A percentile compares a stretch with the other conserved stretches of the same genome.
phyloP scores from a whole-genome alignment of 345 rosid genomes.

The Sisymbrium altissimum region DNA sequence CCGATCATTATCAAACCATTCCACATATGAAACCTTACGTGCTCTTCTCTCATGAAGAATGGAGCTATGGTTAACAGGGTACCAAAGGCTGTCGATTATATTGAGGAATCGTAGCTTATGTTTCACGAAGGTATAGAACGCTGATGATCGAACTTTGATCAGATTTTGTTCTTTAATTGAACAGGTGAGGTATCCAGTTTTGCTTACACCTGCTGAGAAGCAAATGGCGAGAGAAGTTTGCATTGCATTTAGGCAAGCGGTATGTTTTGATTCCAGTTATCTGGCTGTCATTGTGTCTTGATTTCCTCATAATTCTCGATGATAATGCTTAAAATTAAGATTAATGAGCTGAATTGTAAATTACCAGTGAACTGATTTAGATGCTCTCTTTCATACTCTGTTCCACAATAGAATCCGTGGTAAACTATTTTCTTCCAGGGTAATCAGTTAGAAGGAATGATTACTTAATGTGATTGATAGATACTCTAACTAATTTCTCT shows the following conservation, averaged over 20 bases:
- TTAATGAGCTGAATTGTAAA: not conserved
- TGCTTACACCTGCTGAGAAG: constrained; percentile 92
- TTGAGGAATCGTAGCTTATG: constrained; percentile 3
- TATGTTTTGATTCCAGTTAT: constrained; percentile 36
- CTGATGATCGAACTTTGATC: constrained; percentile 9
- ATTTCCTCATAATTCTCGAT: not conserved
- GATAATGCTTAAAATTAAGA: not conserved
- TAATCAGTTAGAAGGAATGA: not conserved
- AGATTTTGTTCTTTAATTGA: constrained; percentile 10
- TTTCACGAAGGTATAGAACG: constrained; percentile 6
- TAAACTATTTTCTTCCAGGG: not conserved
- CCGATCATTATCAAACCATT: constrained; percentile 2
- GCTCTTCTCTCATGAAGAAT: not conserved
- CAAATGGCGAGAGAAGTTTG: constrained; percentile 99
- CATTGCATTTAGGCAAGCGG: constrained; percentile 95
- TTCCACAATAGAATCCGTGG: not conserved
- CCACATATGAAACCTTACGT: constrained; percentile 13
- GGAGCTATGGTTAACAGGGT: constrained; percentile 14
- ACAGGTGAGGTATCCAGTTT: constrained; percentile 89
- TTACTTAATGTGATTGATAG: not conserved
- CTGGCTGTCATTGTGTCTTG: constrained; percentile 18
- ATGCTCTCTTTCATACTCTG: not conserved
- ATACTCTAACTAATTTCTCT: not conserved
- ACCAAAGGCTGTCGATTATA: not conserved
- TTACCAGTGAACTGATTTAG: not conserved